phyloP scores from a whole-genome alignment of 2,329 filamentous ascomycete species.

The Xylariales sp. region DNA sequence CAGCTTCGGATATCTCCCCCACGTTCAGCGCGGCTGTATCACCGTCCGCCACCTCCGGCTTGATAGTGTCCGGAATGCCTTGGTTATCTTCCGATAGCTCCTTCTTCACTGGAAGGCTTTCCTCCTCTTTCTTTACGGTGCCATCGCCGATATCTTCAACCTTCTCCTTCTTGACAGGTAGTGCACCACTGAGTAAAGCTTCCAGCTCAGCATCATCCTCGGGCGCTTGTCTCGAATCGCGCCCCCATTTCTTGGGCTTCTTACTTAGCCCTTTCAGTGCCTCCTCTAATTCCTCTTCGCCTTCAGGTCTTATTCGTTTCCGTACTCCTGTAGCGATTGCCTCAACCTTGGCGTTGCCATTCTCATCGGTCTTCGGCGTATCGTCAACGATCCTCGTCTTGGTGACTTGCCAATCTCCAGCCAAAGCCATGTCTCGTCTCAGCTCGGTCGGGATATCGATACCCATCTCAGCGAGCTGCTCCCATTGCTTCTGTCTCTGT shows the following conservation, averaged over 20 bases:
- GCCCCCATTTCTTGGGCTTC: slow-evolving; percentile 51
- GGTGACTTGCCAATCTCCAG: slow-evolving; percentile 79
- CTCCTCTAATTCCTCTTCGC: slow-evolving; percentile 47
- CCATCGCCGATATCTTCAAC: slow-evolving; percentile 14
- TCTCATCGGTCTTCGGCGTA: slow-evolving; percentile 31
- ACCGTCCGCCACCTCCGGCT: slow-evolving; percentile 24
- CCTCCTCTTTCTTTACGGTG: slow-evolving; percentile 25
- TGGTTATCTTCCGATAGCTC: slow-evolving; percentile 30
- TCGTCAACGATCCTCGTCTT: slow-evolving; percentile 56
- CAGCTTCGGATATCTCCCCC: slow-evolving; percentile 14
- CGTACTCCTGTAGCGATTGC: slow-evolving; percentile 51
- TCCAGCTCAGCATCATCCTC: slow-evolving; percentile 57
- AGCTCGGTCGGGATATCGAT: slow-evolving; percentile 77
- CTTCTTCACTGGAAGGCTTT: slow-evolving; percentile 33
- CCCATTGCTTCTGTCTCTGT: slow-evolving; percentile 76
- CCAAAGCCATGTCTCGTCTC: slow-evolving; percentile 76
- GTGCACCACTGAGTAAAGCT: slow-evolving; percentile 44
- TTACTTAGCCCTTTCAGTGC: slow-evolving; percentile 57
- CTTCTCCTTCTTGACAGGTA: slow-evolving; percentile 28
- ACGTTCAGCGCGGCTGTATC: slow-evolving; percentile 14
- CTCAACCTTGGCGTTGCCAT: slow-evolving; percentile 38
- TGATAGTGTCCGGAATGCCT: slow-evolving; percentile 15
- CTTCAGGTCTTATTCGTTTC: slow-evolving; percentile 43
- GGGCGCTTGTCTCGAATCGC: slow-evolving; percentile 45
- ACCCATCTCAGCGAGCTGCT: slow-evolving; percentile 83